These are phyloP conservation scores for Stenocarpella maydis DNA, from an alignment of 2,329 filamentous ascomycete species.

Conservation along the genomic window DNA sequence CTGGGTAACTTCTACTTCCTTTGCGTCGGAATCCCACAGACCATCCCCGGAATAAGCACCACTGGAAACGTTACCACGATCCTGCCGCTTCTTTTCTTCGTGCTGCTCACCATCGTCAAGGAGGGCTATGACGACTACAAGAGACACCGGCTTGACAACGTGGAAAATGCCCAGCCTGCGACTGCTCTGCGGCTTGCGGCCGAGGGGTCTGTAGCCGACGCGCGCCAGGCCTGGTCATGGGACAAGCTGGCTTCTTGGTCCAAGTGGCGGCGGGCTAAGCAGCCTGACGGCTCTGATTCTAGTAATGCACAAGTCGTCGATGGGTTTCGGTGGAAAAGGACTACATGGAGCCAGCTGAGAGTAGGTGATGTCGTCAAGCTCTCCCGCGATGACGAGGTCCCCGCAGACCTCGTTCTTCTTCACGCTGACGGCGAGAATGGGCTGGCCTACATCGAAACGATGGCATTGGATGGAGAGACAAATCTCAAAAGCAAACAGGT, in stretches of 20 bases:
- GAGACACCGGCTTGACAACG: constrained; percentile 80
- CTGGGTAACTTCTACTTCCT: constrained; percentile 90
- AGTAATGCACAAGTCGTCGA: constrained; percentile 3
- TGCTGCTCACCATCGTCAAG: constrained; percentile 81
- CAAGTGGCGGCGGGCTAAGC: neutral
- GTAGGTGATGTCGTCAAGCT: constrained; percentile 60
- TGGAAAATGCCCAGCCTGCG: constrained; percentile 72
- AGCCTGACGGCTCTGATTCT: neutral
- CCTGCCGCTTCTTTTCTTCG: constrained; percentile 76
- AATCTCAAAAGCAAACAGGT: constrained; percentile 81
- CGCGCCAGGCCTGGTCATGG: constrained; percentile 46
- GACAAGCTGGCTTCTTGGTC: neutral
- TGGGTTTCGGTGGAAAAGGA: constrained; percentile 59
- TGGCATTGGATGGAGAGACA: constrained; percentile 85
- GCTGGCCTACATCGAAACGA: constrained; percentile 84
- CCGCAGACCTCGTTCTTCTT: constrained; percentile 83
- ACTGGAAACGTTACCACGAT: constrained; percentile 80
- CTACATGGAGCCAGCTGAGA: constrained; percentile 55
- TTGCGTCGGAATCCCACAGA: constrained; percentile 83
- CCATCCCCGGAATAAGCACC: constrained; percentile 79
- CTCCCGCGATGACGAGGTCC: constrained; percentile 77
- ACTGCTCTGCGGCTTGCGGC: constrained; percentile 57
- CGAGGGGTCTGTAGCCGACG: constrained; percentile 64
- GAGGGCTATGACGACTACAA: constrained; percentile 89
- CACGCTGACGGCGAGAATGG: constrained; percentile 80